These are phyloP conservation scores for Setaria italica DNA, from an alignment of 202 grass and related monocot genomes.

Conservation along the genomic window DNA sequence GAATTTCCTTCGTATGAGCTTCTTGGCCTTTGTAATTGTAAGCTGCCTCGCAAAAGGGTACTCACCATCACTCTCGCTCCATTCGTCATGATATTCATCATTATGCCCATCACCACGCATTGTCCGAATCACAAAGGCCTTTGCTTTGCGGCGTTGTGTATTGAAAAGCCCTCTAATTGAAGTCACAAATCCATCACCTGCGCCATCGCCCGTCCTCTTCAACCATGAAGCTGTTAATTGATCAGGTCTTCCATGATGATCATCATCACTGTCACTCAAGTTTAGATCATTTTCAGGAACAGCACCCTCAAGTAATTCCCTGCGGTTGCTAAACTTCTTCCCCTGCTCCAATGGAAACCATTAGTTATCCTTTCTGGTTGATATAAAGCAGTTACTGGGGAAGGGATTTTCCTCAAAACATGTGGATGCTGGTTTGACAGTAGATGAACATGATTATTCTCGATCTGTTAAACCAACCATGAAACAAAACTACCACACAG, in stretches of 20 bases:
- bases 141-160: constrained; percentile 82
- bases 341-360: constrained; percentile 53
- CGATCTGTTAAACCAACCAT: background rate
- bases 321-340: constrained; percentile 89
- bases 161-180: constrained; percentile 98
- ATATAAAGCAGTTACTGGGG: background rate
- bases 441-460: background rate
- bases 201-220: constrained; percentile 76
- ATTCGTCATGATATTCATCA: constrained; percentile 82
- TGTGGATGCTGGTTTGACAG: background rate
- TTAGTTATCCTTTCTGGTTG: constrained; percentile 3
- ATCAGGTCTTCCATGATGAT: constrained; percentile 65
- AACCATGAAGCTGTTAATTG: constrained; percentile 85
- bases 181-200: constrained; percentile 91
- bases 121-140: constrained; percentile 78
- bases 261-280: constrained; percentile 78
- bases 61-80: constrained; percentile 94
- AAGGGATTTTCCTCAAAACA: background rate
- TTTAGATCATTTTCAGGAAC: constrained; percentile 79
- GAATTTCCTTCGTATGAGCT: constrained; percentile 81
- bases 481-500: constrained; percentile 6
- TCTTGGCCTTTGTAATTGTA: constrained; percentile 91
- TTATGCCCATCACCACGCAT: constrained; percentile 79
- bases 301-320: constrained; percentile 58
- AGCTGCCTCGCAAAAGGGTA: constrained; percentile 87